Evolutionary conservation across 1,284 basidiomycete genomes (phyloP), one percentile per base, ranked within the genome.

Genomic region (Crepidotus sp.): DNA sequence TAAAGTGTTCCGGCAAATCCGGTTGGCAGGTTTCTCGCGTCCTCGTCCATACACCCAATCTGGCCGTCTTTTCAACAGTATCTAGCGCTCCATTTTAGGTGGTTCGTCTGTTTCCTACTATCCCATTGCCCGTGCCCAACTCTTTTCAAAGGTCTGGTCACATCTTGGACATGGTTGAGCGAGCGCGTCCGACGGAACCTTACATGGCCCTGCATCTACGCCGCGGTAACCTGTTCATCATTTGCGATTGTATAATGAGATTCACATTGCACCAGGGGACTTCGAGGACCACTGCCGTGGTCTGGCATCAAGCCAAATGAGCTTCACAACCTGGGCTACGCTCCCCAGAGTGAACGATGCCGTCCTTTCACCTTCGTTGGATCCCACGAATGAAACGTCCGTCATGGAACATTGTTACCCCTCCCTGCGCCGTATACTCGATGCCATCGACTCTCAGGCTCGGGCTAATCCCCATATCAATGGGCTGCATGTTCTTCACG

Each of bases 241-340:
- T n/a, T 27, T 15, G 31, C n/a, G 11, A 17, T 1, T 4, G 19
- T 36, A 17, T 21, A 40, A 10, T 6, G 14, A 21, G 15, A n/a
- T 40, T 22, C 18, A 34, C 24, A 30, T 42, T 24, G 17, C 30
- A 24, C 6, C 31, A 67, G 64, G 65, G 14, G 68, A 70, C 38
- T 70, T 71, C 42, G 63, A 67, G 51, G 54, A 52, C 10, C 68
- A 70, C 45, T 71, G 69, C 31, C 43, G 58, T 37, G 54, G 44
- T 31, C 61, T 70, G 4, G 59, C 63, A 3, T 48, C 59, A 35
- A 49, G 39, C 6, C 54, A 59, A 17, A 54, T 55, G 13, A 66
- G 65, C 4, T 70, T 70, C 54, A 69, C 67, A 3, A 70, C 68
- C 4, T 71, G 68, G 69, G 64, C 63, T 6, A 69, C 66, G 6